Evolutionary conservation across 2,329 filamentous ascomycete genomes (phyloP).

Genomic region (Hypoxylon sp.): DNA sequence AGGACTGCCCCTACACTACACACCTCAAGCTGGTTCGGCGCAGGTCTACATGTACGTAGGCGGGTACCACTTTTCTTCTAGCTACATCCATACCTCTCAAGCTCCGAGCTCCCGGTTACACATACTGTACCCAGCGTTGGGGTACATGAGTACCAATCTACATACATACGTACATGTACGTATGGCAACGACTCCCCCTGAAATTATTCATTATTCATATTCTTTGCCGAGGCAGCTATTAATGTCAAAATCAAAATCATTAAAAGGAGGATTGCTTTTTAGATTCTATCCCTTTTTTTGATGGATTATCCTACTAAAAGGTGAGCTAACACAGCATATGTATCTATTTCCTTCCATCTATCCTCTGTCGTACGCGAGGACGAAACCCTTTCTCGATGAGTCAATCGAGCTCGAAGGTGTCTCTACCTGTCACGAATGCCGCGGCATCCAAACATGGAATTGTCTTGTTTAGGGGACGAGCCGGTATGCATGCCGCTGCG

Average conservation of each 20-base stretch:
- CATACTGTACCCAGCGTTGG: conserved; percentile 13
- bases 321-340: neutral
- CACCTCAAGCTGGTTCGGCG: neutral
- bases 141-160: conserved; percentile 4
- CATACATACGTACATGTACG: conserved; percentile 4
- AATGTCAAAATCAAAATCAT: neutral
- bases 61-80: conserved; percentile 39
- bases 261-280: neutral
- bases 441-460: conserved; percentile 35
- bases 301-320: neutral
- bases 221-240: conserved; percentile 1
- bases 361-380: neutral
- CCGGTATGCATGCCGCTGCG: conserved; percentile 39
- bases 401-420: conserved; percentile 21
- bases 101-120: conserved; percentile 39
- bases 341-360: neutral
- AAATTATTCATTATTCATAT: conserved; percentile 3
- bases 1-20: conserved; percentile 17
- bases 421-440: conserved; percentile 34
- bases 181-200: conserved; percentile 6
- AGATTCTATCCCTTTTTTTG: neutral
- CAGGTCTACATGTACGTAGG: conserved; percentile 37
- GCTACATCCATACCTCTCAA: conserved; percentile 23
- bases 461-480: conserved; percentile 30
- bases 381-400: conserved; percentile 26